A percentile compares a stretch with the other conserved stretches of the same genome.
phyloP scores from a whole-genome alignment of 2,329 filamentous ascomycete species.

The Sclerotinia spermophila region DNA sequence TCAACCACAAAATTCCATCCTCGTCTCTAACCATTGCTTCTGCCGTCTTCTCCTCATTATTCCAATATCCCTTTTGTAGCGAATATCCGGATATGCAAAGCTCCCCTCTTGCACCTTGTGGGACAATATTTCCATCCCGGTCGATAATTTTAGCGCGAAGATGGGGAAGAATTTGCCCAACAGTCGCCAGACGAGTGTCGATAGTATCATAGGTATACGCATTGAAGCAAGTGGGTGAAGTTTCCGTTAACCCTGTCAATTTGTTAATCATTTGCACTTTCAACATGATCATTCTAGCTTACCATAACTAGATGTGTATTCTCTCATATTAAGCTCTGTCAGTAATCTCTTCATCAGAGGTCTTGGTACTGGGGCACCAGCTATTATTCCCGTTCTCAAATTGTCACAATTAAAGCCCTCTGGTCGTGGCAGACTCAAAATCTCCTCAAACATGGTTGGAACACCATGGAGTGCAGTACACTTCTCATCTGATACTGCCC shows the following conservation, averaged over 20 bases:
- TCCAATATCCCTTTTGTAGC: conserved; percentile 61
- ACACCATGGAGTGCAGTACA: conserved; percentile 78
- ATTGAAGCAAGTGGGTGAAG: conserved; percentile 77
- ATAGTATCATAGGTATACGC: conserved; percentile 71
- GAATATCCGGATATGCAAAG: conserved; percentile 47
- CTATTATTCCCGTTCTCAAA: conserved; percentile 73
- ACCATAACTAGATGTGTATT: conserved; percentile 49
- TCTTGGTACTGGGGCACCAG: conserved; percentile 71
- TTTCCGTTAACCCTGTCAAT: conserved; percentile 60
- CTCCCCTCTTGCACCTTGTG: conserved; percentile 56
- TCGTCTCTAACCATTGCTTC: conserved; percentile 27
- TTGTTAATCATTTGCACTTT: not conserved
- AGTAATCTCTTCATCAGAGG: conserved; percentile 72
- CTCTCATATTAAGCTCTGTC: conserved; percentile 67
- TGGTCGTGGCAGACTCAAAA: conserved; percentile 20
- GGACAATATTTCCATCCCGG: conserved; percentile 49
- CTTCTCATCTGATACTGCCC: conserved; percentile 61
- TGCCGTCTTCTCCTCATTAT: conserved; percentile 41
- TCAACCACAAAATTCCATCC: conserved; percentile 44
- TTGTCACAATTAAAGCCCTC: conserved; percentile 39
- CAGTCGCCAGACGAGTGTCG: conserved; percentile 63
- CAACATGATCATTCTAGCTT: not conserved
- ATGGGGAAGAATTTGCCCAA: conserved; percentile 74
- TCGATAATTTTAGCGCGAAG: conserved; percentile 68
- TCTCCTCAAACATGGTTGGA: conserved; percentile 62